Evolutionary conservation across 352 stramenopile genomes (phyloP).

Genomic region (Pythium monospermum): DNA sequence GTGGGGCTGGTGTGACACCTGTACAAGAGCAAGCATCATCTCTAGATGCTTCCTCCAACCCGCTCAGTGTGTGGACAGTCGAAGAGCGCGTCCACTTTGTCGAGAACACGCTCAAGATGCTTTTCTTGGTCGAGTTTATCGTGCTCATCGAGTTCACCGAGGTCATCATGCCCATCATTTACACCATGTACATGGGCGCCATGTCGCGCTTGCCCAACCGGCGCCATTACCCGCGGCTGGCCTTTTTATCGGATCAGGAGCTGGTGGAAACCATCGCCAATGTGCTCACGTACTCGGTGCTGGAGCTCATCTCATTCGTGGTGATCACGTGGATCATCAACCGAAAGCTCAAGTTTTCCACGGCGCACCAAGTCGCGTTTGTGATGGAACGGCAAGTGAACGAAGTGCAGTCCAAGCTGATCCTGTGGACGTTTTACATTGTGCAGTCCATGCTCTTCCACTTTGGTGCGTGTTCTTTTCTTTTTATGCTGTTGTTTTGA

Average conservation of each 20-base stretch:
- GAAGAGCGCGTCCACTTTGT: slow-evolving; percentile 11
- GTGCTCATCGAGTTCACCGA: slow-evolving; percentile 20
- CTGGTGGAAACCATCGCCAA: not conserved
- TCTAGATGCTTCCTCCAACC: no score
- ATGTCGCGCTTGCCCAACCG: slow-evolving; percentile 10
- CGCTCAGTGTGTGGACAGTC: no score
- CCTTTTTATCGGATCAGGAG: slow-evolving; percentile 4
- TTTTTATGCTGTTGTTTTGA: no score
- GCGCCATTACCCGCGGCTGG: not conserved
- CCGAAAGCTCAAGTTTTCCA: slow-evolving; percentile 2
- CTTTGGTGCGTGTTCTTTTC: slow-evolving; percentile 6
- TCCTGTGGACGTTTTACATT: slow-evolving; percentile 10
- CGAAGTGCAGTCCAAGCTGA: slow-evolving; percentile 14
- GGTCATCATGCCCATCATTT: slow-evolving; percentile 19
- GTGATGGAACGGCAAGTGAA: slow-evolving; percentile 13
- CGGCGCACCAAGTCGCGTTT: slow-evolving; percentile 11
- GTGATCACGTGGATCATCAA: slow-evolving; percentile 3
- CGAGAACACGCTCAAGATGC: not conserved
- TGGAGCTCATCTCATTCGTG: slow-evolving; percentile 11
- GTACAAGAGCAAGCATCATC: no score
- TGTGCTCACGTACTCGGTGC: not conserved
- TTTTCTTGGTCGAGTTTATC: slow-evolving; percentile 20
- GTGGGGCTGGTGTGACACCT: no score
- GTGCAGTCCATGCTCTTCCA: slow-evolving; percentile 4
- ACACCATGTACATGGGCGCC: slow-evolving; percentile 4